phyloP scores from a whole-genome alignment of 108 stramenopile genomes.

The Cyclotella sp. region DNA sequence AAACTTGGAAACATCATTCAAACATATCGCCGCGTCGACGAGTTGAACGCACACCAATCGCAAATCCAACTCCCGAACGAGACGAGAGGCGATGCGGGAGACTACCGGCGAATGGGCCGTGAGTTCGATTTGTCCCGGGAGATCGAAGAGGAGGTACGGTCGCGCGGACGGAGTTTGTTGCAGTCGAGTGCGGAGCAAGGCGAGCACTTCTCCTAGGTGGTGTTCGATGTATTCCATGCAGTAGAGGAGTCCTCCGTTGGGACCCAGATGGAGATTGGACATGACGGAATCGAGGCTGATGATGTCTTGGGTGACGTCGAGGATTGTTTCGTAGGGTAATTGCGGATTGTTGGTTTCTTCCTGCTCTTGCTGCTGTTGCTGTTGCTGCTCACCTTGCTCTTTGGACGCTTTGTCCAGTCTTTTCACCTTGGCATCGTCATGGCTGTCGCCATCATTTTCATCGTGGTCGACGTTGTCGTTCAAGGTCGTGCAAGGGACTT shows the following conservation, averaged over 20 bases:
- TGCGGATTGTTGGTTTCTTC: slow-evolving; percentile 30
- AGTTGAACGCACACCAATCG: slow-evolving; percentile 94
- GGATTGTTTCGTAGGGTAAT: slow-evolving; percentile 75
- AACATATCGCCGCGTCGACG: slow-evolving; percentile 95
- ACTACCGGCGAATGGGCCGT: slow-evolving; percentile 90
- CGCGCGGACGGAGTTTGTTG: slow-evolving; percentile 3
- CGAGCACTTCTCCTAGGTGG: slow-evolving; percentile 66
- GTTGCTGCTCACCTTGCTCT: too few species aligned
- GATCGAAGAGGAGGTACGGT: slow-evolving; percentile 92
- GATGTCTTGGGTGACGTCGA: slow-evolving; percentile 85
- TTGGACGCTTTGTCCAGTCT: too few species aligned
- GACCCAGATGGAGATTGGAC: slow-evolving; percentile 90
- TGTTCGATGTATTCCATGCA: slow-evolving; percentile 96
- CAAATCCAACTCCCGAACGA: slow-evolving; percentile 81
- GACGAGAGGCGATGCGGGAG: slow-evolving; percentile 64
- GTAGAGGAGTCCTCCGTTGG: slow-evolving; percentile 96
- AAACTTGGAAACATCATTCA: slow-evolving; percentile 84
- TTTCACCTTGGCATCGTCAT: slow-evolving; percentile 14
- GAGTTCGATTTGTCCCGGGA: slow-evolving; percentile 98
- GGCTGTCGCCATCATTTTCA: slow-evolving; percentile 20
- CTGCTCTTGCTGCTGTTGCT: too few species aligned
- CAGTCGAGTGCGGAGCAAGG: slow-evolving; percentile 52
- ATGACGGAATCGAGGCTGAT: slow-evolving; percentile 88
- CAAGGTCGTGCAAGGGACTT: slow-evolving; percentile 53
- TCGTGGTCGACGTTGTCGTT: too few species aligned